phyloP scores from a whole-genome alignment of 768 basidiomycete genomes.

The Mycena filopes region DNA sequence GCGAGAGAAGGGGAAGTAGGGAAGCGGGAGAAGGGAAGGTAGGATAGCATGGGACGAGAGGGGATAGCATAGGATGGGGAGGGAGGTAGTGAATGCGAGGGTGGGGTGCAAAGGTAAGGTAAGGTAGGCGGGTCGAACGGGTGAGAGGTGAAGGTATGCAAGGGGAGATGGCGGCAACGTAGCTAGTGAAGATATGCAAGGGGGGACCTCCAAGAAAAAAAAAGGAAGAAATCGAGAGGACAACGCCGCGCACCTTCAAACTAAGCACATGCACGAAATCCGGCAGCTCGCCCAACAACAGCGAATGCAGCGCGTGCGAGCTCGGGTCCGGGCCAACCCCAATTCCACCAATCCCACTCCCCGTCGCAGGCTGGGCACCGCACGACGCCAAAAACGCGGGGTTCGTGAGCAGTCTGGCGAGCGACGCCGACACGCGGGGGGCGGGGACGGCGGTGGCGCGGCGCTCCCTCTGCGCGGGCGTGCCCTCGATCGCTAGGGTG shows the following conservation, averaged over 20 bases:
- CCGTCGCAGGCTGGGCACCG: conserved; percentile 17
- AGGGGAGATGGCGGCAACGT: no score
- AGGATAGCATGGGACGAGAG: no score
- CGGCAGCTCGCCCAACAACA: conserved; percentile 70
- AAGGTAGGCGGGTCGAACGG: no score
- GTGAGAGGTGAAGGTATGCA: no score
- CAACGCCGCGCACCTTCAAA: conserved; percentile 21
- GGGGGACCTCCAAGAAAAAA: not conserved
- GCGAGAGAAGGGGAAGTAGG: no score
- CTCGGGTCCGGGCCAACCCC: conserved; percentile 41
- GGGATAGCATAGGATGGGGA: no score
- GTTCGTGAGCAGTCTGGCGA: conserved; percentile 14
- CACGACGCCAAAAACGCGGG: conserved; percentile 20
- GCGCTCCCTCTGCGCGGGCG: not conserved
- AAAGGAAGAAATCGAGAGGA: not conserved
- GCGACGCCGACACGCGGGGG: conserved; percentile 7
- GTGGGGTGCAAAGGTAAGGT: no score
- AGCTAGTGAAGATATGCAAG: no score
- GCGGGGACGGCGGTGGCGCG: conserved; percentile 14
- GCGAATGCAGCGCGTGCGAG: conserved; percentile 62
- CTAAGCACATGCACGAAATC: conserved; percentile 89
- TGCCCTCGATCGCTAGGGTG: not conserved
- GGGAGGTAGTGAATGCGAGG: no score
- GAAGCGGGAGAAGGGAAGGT: no score
- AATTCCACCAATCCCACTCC: not conserved